Conservation (phyloP, 2,329 filamentous ascomycete species). For the Paraphaeosphaeria sporulosa region DNA sequence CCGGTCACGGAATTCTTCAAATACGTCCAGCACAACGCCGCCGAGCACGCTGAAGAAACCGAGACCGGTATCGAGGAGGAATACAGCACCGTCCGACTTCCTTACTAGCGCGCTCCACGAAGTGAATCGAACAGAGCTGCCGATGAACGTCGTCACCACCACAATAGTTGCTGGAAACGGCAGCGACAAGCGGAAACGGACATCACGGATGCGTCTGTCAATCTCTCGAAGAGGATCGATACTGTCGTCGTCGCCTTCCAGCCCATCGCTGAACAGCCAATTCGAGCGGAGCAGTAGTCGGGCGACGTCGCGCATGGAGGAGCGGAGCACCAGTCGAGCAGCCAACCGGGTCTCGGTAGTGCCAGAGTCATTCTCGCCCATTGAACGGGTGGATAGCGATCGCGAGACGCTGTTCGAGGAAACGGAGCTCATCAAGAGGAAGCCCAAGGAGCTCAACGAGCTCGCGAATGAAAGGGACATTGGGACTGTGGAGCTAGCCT, state of each 20-base stretch:
- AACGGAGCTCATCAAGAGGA: slow-evolving; percentile 12
- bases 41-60: slow-evolving; percentile 14
- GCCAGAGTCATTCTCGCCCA: slow-evolving; percentile 9
- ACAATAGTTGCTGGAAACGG: slow-evolving; percentile 17
- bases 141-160: slow-evolving; percentile 16
- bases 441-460: slow-evolving; percentile 4
- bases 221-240: slow-evolving; percentile 11
- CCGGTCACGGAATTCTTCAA: slow-evolving; percentile 12
- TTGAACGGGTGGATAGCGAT: slow-evolving; percentile 15
- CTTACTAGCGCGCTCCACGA: slow-evolving; percentile 4
- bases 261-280: slow-evolving; percentile 4
- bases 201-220: slow-evolving; percentile 14
- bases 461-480: neutral
- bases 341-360: slow-evolving; percentile 5
- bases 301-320: slow-evolving; percentile 1
- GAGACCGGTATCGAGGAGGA: slow-evolving; percentile 16
- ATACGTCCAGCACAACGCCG: slow-evolving; percentile 7
- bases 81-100: slow-evolving; percentile 25
- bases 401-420: slow-evolving; percentile 17
- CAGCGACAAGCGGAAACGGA: slow-evolving; percentile 13
- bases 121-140: neutral
- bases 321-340: slow-evolving; percentile 15
- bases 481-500: slow-evolving; percentile 4
- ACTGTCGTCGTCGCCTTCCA: slow-evolving; percentile 6
- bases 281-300: slow-evolving; percentile 12